These are phyloP conservation scores for Amborella trichopoda DNA, from an alignment of 164 flowering plant genomes.

Conservation along the genomic window DNA sequence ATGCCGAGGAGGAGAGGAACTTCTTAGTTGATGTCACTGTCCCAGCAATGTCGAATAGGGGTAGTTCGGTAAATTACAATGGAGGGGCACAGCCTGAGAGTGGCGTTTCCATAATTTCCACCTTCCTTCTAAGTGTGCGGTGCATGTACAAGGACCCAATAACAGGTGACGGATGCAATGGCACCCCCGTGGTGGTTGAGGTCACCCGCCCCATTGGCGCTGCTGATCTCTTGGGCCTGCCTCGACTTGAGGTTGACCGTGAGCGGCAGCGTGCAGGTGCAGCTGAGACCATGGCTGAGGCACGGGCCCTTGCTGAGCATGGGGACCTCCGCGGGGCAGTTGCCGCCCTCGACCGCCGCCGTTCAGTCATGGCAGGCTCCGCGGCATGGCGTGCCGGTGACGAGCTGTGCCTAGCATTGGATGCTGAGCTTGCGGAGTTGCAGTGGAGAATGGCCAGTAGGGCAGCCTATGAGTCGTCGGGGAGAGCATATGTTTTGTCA, in stretches of 20 bases:
- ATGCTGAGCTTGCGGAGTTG: constrained; percentile 70
- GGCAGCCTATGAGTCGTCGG: constrained; percentile 46
- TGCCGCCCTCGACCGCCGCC: constrained; percentile 27
- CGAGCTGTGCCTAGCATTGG: constrained; percentile 33
- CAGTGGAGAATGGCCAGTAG: constrained; percentile 60
- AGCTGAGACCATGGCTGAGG: constrained; percentile 61
- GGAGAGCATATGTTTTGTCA: constrained; percentile 61
- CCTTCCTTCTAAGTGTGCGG: constrained; percentile 35
- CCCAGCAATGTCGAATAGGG: background rate
- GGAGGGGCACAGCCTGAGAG: no score
- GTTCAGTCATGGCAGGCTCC: constrained; percentile 22
- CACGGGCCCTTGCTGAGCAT: constrained; percentile 49
- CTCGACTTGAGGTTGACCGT: constrained; percentile 58
- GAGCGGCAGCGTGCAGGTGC: constrained; percentile 46
- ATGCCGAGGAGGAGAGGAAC: constrained; percentile 1
- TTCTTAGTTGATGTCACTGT: background rate
- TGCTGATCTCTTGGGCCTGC: constrained; percentile 10
- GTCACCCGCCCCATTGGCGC: constrained; percentile 34
- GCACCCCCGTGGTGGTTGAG: constrained; percentile 24
- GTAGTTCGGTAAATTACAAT: background rate
- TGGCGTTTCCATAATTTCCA: no score
- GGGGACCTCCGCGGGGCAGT: constrained; percentile 42
- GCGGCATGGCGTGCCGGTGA: constrained; percentile 32
- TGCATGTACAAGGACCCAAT: constrained; percentile 49
- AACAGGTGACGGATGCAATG: constrained; percentile 18